phyloP scores from a whole-genome alignment of 2,329 filamentous ascomycete genomes.

The Penicillium sp. region DNA sequence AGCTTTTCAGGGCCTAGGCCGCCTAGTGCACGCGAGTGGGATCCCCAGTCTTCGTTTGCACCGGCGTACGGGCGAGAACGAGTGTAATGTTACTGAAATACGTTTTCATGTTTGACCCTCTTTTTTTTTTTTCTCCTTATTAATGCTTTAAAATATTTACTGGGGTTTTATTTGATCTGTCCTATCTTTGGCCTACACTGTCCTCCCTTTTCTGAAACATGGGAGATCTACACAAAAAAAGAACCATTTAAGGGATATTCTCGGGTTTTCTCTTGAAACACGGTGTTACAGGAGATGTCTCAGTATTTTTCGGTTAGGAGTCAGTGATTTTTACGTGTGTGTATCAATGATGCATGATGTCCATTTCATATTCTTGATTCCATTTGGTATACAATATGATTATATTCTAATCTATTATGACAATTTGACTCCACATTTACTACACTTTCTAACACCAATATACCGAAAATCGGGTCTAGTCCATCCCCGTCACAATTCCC shows the following conservation, averaged over 20 bases:
- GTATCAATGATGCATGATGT: conserved; percentile 2
- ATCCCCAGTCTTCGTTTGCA: conserved; percentile 40
- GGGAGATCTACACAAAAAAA: background rate
- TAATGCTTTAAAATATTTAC: background rate
- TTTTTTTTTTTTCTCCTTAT: background rate
- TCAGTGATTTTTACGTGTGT: background rate
- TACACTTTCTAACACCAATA: background rate
- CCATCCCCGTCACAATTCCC: background rate
- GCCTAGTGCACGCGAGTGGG: conserved; percentile 40
- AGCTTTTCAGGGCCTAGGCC: conserved; percentile 52
- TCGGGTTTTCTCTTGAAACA: background rate
- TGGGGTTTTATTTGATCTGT: background rate
- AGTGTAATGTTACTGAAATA: conserved; percentile 9
- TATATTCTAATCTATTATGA: background rate
- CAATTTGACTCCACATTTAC: background rate
- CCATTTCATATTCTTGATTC: background rate
- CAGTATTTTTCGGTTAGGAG: background rate
- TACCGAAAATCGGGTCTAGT: background rate
- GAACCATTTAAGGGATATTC: background rate
- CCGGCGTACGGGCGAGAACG: conserved; percentile 15
- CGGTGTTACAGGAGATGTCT: conserved; percentile 2
- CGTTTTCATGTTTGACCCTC: background rate
- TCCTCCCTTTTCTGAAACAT: background rate
- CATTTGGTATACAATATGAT: background rate
- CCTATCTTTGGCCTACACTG: background rate